A percentile compares a stretch with the other conserved stretches of the same genome.
Evolutionary conservation across 257 asterid genomes (phyloP).

Genomic region (Euphrasia confusa): DNA sequence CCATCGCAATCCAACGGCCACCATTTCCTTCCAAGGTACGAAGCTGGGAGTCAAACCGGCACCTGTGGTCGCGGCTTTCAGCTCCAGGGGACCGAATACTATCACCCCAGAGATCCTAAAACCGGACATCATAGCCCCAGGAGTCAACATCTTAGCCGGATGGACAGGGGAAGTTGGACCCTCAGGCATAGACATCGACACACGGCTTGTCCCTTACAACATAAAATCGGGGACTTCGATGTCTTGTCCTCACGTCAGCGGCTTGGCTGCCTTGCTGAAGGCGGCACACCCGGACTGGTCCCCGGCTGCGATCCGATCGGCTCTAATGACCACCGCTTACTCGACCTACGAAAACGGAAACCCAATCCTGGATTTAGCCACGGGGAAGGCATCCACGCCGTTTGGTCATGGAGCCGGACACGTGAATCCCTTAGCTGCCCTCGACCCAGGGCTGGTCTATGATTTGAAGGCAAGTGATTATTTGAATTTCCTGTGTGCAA

Average conservation of each 20-base stretch:
- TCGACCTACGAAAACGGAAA: slow-evolving; percentile 59
- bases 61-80: slow-evolving; percentile 72
- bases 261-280: slow-evolving; percentile 66
- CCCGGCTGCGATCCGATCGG: slow-evolving; percentile 54
- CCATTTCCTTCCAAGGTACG: slow-evolving; percentile 42
- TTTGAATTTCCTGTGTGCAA: slow-evolving; percentile 66
- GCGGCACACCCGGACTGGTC: slow-evolving; percentile 71
- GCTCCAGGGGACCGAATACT: slow-evolving; percentile 70
- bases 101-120: slow-evolving; percentile 54
- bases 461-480: slow-evolving; percentile 51
- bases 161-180: slow-evolving; percentile 66
- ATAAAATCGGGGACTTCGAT: slow-evolving; percentile 75
- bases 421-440: slow-evolving; percentile 86
- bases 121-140: slow-evolving; percentile 75
- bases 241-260: slow-evolving; percentile 88
- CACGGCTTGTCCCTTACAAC: slow-evolving; percentile 58
- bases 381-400: slow-evolving; percentile 77
- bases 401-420: slow-evolving; percentile 82
- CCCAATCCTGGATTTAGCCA: slow-evolving; percentile 48
- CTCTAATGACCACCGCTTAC: slow-evolving; percentile 66
- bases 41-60: slow-evolving; percentile 59
- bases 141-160: slow-evolving; percentile 68
- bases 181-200: slow-evolving; percentile 53
- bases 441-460: slow-evolving; percentile 78
- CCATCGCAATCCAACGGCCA: not conserved